These are phyloP conservation scores for Aureobasidium lini DNA, from an alignment of 2,329 filamentous ascomycete species.

Conservation along the genomic window DNA sequence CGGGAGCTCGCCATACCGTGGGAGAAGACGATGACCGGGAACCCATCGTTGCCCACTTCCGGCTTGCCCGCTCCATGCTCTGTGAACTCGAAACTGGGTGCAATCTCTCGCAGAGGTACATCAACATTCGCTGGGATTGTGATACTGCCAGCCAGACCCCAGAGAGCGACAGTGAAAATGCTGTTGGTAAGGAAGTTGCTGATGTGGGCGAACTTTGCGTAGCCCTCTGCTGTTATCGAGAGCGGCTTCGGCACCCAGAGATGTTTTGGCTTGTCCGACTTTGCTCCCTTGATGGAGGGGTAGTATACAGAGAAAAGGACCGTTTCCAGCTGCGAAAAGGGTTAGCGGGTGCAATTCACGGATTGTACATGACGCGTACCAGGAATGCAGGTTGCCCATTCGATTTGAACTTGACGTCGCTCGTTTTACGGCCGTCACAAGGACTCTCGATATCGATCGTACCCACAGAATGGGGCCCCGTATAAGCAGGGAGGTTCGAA, in stretches of 20 bases:
- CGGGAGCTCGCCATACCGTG: slow-evolving; percentile 41
- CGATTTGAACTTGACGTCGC: slow-evolving; percentile 31
- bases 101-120: slow-evolving; percentile 31
- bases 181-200: slow-evolving; percentile 30
- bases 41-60: slow-evolving; percentile 23
- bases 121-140: slow-evolving; percentile 38
- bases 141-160: slow-evolving; percentile 35
- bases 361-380: slow-evolving; percentile 8
- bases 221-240: slow-evolving; percentile 36
- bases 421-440: slow-evolving; percentile 29
- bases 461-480: slow-evolving; percentile 36
- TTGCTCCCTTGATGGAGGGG: slow-evolving; percentile 28
- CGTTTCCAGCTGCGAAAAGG: slow-evolving; percentile 28
- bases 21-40: slow-evolving; percentile 40
- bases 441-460: slow-evolving; percentile 37
- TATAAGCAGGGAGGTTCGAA: slow-evolving; percentile 35
- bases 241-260: slow-evolving; percentile 39
- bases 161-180: slow-evolving; percentile 35
- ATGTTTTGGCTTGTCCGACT: slow-evolving; percentile 26
- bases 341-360: slow-evolving; percentile 3
- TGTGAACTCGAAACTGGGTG: slow-evolving; percentile 10
- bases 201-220: slow-evolving; percentile 35
- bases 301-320: slow-evolving; percentile 41
- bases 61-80: slow-evolving; percentile 16
- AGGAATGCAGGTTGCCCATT: slow-evolving; percentile 36